Conservation (phyloP, 495 filamentous ascomycete genomes). For the Penicillium nucicola region DNA sequence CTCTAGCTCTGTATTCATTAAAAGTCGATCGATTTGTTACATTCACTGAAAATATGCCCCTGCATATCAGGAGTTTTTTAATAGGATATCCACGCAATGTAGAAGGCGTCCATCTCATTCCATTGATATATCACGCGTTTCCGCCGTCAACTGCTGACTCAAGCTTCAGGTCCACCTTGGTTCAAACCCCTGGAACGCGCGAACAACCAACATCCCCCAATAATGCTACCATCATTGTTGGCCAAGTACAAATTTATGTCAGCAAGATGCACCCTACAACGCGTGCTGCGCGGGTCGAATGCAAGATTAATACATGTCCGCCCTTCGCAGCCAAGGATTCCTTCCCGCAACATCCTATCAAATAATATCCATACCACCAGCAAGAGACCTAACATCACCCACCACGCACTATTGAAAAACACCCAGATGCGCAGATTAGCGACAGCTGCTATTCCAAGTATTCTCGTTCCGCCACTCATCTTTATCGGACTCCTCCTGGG, state of each 20-base stretch:
- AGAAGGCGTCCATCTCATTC: too few relatives aligned
- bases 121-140: too few relatives aligned
- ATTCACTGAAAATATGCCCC: too few relatives aligned
- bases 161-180: not conserved
- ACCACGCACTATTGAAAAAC: not conserved
- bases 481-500: constrained; percentile 63
- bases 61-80: too few relatives aligned
- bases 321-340: not conserved
- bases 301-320: not conserved
- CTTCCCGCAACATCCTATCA: not conserved
- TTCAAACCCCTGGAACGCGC: not conserved
- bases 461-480: constrained; percentile 61
- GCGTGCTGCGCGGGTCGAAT: not conserved
- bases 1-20: too few relatives aligned
- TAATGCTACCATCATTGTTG: not conserved
- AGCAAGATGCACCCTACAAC: not conserved
- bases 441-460: constrained; percentile 41
- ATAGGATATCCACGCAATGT: too few relatives aligned
- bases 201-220: not conserved
- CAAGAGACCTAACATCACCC: not conserved
- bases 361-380: not conserved
- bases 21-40: too few relatives aligned
- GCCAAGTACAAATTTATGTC: not conserved
- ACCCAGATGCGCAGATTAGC: not conserved
- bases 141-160: too few relatives aligned